A percentile compares a stretch with the other conserved stretches of the same genome.
Conservation (phyloP, 768 basidiomycete genomes). For the Suillus plorans region DNA sequence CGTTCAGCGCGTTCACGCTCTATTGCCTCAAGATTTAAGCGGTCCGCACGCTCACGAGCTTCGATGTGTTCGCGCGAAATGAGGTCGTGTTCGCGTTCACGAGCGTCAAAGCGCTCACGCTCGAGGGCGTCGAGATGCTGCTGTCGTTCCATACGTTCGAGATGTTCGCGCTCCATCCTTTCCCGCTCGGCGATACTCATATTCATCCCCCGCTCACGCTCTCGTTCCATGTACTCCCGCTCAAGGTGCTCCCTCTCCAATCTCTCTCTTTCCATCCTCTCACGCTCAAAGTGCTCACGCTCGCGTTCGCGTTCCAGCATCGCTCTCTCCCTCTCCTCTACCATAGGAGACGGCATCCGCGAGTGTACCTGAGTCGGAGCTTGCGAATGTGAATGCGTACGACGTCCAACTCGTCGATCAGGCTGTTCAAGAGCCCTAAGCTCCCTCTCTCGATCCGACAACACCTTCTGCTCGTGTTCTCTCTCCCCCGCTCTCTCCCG, state of each 20-base stretch:
- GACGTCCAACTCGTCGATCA: neutral
- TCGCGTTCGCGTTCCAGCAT: conserved; percentile 23
- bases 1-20: conserved; percentile 5
- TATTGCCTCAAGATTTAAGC: neutral
- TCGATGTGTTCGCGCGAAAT: conserved; percentile 2
- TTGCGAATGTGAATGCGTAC: neutral
- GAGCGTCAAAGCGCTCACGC: conserved; percentile 25
- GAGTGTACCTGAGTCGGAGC: neutral
- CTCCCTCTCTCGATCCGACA: conserved; percentile 26
- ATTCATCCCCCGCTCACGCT: conserved; percentile 14
- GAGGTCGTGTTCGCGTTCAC: conserved; percentile 1
- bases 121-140: conserved; percentile 27
- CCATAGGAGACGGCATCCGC: conserved; percentile 5
- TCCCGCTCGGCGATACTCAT: conserved; percentile 10
- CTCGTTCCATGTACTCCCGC: conserved; percentile 30
- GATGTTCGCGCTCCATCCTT: conserved; percentile 28
- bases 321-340: conserved; percentile 23
- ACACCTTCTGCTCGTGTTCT: conserved; percentile 27
- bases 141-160: conserved; percentile 30
- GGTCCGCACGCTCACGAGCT: conserved; percentile 14
- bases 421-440: conserved; percentile 5
- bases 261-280: conserved; percentile 31
- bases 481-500: conserved; percentile 26
- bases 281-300: conserved; percentile 24
- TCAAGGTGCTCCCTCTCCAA: conserved; percentile 35